Percentiles rank a stretch among this genome's conserved stretches.
phyloP scores from a whole-genome alignment of 306 rosid genomes.

The Sophora flavescens region DNA sequence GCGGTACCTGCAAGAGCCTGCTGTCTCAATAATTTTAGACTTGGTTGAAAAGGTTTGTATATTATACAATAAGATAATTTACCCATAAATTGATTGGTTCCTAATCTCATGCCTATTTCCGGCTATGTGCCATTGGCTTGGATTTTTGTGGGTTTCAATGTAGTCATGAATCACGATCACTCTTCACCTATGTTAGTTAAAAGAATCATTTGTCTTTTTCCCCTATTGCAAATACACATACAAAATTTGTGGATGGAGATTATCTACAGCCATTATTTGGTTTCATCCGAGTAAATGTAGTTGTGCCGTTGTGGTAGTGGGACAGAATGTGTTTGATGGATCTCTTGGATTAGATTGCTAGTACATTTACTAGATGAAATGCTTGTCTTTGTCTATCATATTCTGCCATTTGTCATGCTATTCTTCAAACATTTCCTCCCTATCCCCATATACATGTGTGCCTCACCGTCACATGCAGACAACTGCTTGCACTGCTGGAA shows the following conservation, averaged over 20 bases:
- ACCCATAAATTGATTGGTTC: neutral
- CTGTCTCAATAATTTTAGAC: conserved; percentile 74
- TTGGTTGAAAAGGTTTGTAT: conserved; percentile 75
- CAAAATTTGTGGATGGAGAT: conserved; percentile 18
- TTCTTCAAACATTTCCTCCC: neutral
- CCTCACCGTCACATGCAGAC: conserved; percentile 5
- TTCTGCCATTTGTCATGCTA: neutral
- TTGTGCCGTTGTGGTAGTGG: too few species aligned
- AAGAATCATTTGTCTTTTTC: neutral
- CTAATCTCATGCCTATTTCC: conserved; percentile 4
- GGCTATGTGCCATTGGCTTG: conserved; percentile 6
- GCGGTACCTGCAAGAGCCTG: conserved; percentile 96
- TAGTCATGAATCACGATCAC: neutral
- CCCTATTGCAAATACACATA: neutral
- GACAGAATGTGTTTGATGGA: too few species aligned
- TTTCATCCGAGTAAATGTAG: neutral
- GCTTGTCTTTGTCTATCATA: neutral
- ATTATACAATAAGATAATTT: conserved; percentile 12
- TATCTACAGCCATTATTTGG: neutral
- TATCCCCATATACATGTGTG: neutral
- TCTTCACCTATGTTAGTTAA: neutral
- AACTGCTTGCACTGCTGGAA: neutral
- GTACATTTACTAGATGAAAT: too few species aligned
- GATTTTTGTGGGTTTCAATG: conserved; percentile 27
- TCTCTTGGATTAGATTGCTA: too few species aligned